These are phyloP conservation scores for Rhizophora mangle DNA, from an alignment of 345 rosid genomes.

Conservation along the genomic window DNA sequence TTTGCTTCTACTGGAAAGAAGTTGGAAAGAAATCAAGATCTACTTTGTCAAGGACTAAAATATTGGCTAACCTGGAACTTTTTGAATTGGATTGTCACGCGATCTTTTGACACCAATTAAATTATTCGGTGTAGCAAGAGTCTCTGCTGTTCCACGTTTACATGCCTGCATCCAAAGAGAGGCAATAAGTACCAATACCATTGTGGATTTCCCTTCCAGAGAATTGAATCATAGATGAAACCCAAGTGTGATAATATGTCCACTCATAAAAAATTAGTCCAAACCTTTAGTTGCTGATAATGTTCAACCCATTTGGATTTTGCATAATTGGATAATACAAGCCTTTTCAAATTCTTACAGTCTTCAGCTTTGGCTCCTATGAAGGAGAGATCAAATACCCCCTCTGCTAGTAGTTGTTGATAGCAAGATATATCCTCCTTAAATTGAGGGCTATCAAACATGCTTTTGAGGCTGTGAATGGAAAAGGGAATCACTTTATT, in stretches of 20 bases:
- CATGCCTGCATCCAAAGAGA: conserved; percentile 45
- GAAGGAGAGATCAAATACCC: conserved; percentile 65
- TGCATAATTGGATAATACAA: conserved; percentile 42
- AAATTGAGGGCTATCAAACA: conserved; percentile 83
- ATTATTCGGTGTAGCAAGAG: conserved; percentile 34
- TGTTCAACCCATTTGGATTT: conserved; percentile 76
- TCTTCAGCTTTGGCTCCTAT: conserved; percentile 60
- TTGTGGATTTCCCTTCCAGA: conserved; percentile 3
- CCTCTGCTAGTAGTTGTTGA: conserved; percentile 71
- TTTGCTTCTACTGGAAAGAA: conserved; percentile 9
- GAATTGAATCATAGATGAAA: conserved; percentile 3
- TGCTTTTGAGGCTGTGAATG: conserved; percentile 58
- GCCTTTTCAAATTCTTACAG: conserved; percentile 54
- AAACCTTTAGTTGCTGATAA: conserved; percentile 57
- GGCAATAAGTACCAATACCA: conserved; percentile 16
- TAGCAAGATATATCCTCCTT: conserved; percentile 71
- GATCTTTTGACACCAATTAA: conserved; percentile 43
- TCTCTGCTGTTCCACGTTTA: conserved; percentile 31
- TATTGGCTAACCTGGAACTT: conserved; percentile 54
- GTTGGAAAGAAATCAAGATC: conserved; percentile 9
- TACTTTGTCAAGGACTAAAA: not conserved
- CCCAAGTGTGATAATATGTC: not conserved
- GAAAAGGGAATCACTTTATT: conserved; percentile 21
- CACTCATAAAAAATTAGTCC: conserved; percentile 10
- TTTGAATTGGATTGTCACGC: conserved; percentile 43